Evolutionary conservation across 768 basidiomycete genomes (phyloP), one percentile per base, ranked within the genome.

Genomic region (Flagelloscypha sp.): DNA sequence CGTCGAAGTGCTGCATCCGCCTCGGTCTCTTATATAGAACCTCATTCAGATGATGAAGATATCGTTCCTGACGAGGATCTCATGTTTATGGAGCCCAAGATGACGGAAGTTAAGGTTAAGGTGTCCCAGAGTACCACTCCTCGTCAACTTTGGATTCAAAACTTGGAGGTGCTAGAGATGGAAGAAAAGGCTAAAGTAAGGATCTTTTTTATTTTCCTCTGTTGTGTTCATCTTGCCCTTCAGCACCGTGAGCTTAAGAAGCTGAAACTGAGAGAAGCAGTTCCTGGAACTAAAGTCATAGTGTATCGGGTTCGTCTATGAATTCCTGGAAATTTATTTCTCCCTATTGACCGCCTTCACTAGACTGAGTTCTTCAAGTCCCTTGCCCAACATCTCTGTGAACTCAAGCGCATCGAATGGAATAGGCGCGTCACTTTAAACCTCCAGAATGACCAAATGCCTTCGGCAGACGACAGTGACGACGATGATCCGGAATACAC

Each of bases 281-380:
- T 50, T 12, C 53, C 59, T 8, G 76, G 66, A 19, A 48, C 51
- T 7, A 79, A 70, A 49, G 42, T 71, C n/a, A 70, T 73, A 20
- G 47, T 77, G 21, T 51, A 63, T 24, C 84, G 79, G 72, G 84
- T 82, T 4, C 29, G n/a, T 35, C 21, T 28, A 24, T 13, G 16
- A 15, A n/a, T 17, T 28, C 7, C 11, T 24, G 5, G 22, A 13
- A 21, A 49, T 3, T 31, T 5, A 31, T 38, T 4, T 24, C 25
- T 11, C 27, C 24, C 23, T 11, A 8, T 22, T 27, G 32, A 22
- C 19, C 34, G n/a, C n/a, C n/a, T n/a, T n/a, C n/a, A n/a, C n/a
- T 22, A 86, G 84, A 79, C 62, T 46, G 79, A 82, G 19, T 86
- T 86, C 47, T 63, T 79, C 47, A 83, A 72, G 50, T 72, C 74